Percentiles rank a stretch among this genome's conserved stretches.
Conservation (phyloP, 169 alveolate species). For the Besnoitia besnoiti region DNA sequence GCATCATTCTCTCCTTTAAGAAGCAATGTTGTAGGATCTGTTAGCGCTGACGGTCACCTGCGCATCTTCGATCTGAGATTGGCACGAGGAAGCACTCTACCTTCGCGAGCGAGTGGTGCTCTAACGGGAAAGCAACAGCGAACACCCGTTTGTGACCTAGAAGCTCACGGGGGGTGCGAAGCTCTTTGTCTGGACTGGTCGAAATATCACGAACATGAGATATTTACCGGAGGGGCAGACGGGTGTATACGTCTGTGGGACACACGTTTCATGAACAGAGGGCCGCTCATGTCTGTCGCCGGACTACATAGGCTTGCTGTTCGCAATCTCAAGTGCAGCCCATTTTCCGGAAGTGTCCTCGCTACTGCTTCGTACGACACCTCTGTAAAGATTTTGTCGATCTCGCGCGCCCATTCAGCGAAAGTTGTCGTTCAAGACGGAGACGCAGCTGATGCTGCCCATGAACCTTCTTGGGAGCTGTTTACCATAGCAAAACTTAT, state of each 20-base stretch:
- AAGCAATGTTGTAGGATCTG: conserved; percentile 33
- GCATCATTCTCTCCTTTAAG: conserved; percentile 40
- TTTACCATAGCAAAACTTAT: not conserved
- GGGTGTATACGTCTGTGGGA: conserved; percentile 65
- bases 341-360: conserved; percentile 26
- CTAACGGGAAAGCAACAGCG: not conserved
- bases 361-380: conserved; percentile 69
- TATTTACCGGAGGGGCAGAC: conserved; percentile 69
- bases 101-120: not conserved
- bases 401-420: not conserved
- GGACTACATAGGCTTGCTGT: conserved; percentile 65
- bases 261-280: conserved; percentile 3
- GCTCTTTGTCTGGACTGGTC: conserved; percentile 67
- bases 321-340: conserved; percentile 49
- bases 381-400: conserved; percentile 46
- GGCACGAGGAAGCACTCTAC: not conserved
- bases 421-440: not conserved
- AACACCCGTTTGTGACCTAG: not conserved
- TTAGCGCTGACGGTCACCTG: conserved; percentile 62
- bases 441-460: not conserved
- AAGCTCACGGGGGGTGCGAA: conserved; percentile 49
- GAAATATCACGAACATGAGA: conserved; percentile 46
- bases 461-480: not conserved
- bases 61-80: conserved; percentile 28
- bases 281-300: not conserved